Base-by-base conservation (phyloP, 495 filamentous ascomycete species). In the Aspergillus heteromorphus region DNA sequence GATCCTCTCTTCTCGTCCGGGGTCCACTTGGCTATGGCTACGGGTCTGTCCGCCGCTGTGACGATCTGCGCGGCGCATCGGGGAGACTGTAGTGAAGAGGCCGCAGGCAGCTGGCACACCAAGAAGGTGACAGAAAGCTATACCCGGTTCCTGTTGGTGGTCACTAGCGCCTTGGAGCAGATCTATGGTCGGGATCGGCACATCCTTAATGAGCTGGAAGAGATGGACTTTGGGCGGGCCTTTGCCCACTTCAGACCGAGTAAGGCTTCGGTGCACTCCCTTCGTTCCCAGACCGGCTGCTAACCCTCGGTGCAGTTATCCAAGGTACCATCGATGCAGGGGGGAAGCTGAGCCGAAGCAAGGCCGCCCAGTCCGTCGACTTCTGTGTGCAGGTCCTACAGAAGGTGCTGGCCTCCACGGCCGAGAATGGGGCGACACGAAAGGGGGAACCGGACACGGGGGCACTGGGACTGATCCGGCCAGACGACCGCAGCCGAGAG, bases 131-230 rank as follows among this genome's bases (percentile, higher is more conserved):
- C 66, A 1, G 74, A 78, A 40, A 65, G 70, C 17, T 82, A 80
- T 48, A 77, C 74, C 1, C 71, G 77, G 10, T 82, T 82, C 64
- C 50, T 80, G 27, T 49, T 82, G 1, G 66, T 79, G 1, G 73
- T 81, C 1, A 45, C 69, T 40, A 78, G 68, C 48, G 67, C 73
- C 1, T 56, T 67, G 4, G 71, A 70, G 58, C 79, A 81, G 63
- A 78, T 82, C 42, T 55, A 62, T 6, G 29, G 38, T 3, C 58
- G 66, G 21, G 69, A 77, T 5, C 55, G 65, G 16, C 53, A 65
- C 3, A 57, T 74, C 2, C 17, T 74, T 4, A 64, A 40, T n/a
- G 67, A 76, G 45, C 70, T 63, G 23, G 69, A 78, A 21, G 76
- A 78, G 50, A 60, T 74, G 0, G 67, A 59, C 23, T 79, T 77